Evolutionary conservation across 257 asterid species (phyloP).

Genomic region (Dorcoceras hygrometricum): DNA sequence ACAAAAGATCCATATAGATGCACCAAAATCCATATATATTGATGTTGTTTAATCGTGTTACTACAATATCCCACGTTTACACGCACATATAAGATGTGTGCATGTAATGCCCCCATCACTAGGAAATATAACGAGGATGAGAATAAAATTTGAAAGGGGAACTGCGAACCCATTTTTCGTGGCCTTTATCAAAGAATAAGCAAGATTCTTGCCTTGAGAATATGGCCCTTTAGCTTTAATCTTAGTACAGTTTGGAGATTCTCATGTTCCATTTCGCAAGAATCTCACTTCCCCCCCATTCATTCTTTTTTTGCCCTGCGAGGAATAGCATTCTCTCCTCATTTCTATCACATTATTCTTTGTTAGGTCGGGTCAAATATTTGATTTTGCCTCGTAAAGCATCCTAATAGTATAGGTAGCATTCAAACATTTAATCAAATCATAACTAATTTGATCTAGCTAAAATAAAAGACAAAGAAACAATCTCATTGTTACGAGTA

Average conservation of each 20-base stretch:
- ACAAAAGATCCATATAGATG: too few relatives aligned
- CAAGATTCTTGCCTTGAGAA: conserved; percentile 50
- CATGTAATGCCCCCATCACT: background rate
- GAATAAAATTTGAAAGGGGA: conserved; percentile 1
- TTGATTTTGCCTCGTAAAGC: background rate
- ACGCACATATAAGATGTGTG: background rate
- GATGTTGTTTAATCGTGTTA: too few relatives aligned
- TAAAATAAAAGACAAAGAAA: too few relatives aligned
- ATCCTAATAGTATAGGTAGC: background rate
- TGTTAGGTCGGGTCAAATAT: background rate
- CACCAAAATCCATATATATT: background rate
- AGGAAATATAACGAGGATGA: conserved; percentile 2
- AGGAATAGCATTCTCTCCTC: conserved; percentile 51
- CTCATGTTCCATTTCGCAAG: conserved; percentile 42
- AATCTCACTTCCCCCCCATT: conserved; percentile 35
- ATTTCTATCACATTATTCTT: conserved; percentile 26
- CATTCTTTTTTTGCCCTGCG: conserved; percentile 4
- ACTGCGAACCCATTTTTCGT: conserved; percentile 48
- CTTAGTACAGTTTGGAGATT: conserved; percentile 37
- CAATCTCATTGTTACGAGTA: background rate
- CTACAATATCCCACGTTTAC: too few relatives aligned
- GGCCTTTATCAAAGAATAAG: conserved; percentile 43
- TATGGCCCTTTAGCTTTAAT: conserved; percentile 35
- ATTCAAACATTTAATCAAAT: background rate
- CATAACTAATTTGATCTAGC: background rate